Base-by-base conservation (phyloP, 2,329 filamentous ascomycete species). In the Trichoderma asperellum region DNA sequence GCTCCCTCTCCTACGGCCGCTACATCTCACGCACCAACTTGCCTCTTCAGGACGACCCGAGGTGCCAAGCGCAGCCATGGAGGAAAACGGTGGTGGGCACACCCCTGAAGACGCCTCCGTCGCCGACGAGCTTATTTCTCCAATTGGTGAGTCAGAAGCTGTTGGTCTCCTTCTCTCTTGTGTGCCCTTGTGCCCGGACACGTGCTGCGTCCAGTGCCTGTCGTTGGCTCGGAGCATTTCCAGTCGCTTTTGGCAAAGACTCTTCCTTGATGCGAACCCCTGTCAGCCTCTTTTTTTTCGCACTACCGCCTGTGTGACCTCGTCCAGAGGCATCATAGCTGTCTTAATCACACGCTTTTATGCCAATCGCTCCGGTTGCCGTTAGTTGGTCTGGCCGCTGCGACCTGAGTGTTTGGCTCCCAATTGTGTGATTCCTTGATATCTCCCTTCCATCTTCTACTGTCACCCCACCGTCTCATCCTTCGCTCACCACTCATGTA, bases 101-200 rank as follows among this genome's bases (percentile, higher is more conserved):
- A 81, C 79, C 81, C 82, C 81, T 81, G 82, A 77, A 77, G 80
- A 81, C 79, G 80, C 79, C 73, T 79, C 80, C 71, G 83, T 81
- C 71, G 75, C 76, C 72, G 75, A 76, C 69, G 77, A 80, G 72
- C 85, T 83, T 79, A 81, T 88, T 73, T 81, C 80, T 75, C 86
- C 86, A 78, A 85, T 87, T 79, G 86, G 86, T 87, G 79, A 84
- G 86, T 81, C 74, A 70, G 79, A 84, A 74, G 74, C 79, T 76
- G 73, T 72, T 73, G 71, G 71, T 72, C 74, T 84, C 82, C 80
- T 74, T 77, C 77, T 24, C 80, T 81, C 84, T 85, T 82, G 81
- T 74, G 71, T 75, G 73, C 61, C 74, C n/a, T 82, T 72, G 18
- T 77, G 32, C 83, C 81, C 80, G 73, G 77, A 78, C 81, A 81